Conservation (phyloP, 2,329 filamentous ascomycete genomes). For the Trichoderma oligosporum region DNA sequence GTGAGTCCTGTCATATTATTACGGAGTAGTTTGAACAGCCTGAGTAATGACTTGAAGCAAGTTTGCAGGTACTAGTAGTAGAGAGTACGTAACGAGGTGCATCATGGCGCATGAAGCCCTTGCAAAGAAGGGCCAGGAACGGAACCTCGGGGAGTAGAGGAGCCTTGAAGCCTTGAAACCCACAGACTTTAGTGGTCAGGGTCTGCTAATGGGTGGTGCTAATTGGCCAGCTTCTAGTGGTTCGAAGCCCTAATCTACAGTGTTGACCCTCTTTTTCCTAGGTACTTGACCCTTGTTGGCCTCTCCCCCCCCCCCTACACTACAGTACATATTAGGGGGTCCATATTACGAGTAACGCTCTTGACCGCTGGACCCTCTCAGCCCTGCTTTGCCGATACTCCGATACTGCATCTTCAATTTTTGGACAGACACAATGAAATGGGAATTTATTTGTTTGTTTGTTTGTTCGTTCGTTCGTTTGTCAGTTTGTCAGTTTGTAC, state of each 20-base stretch:
- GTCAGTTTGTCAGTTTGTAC: too few relatives aligned
- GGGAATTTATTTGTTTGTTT: too few relatives aligned
- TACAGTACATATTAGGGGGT: not conserved
- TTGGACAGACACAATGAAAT: too few relatives aligned
- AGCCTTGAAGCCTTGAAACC: too few relatives aligned
- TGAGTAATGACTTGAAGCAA: too few relatives aligned
- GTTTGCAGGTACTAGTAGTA: too few relatives aligned
- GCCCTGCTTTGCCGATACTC: not conserved
- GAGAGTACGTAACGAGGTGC: constrained; percentile 3
- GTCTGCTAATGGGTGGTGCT: not conserved
- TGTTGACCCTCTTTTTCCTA: not conserved
- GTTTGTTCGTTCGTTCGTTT: too few relatives aligned
- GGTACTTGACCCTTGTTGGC: not conserved
- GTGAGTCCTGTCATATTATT: not conserved
- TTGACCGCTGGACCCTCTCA: constrained; percentile 1
- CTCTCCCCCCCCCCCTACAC: not conserved
- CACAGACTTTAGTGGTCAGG: too few relatives aligned
- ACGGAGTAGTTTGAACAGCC: too few relatives aligned
- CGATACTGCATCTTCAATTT: not conserved
- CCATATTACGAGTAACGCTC: not conserved
- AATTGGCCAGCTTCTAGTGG: not conserved
- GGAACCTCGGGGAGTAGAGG: not conserved
- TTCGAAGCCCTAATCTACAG: not conserved
- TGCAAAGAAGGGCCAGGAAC: not conserved
- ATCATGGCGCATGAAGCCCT: not conserved